phyloP scores from a whole-genome alignment of 1,139 yeast species.

The Debaryomyces nepalensis region DNA sequence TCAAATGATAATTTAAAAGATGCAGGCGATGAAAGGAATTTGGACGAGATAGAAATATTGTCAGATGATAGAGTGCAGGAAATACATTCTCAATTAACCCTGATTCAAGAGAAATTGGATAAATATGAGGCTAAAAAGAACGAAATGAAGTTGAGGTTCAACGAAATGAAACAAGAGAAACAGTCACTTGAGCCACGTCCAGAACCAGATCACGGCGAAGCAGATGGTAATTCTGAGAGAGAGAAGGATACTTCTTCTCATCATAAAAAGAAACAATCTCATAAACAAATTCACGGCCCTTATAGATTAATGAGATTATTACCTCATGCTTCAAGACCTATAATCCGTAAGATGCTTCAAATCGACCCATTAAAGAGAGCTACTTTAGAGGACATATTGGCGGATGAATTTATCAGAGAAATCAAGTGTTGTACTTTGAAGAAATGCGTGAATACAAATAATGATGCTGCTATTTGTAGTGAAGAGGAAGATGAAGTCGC shows the following conservation, averaged over 20 bases:
- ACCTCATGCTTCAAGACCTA: constrained; percentile 84
- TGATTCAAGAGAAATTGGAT: constrained; percentile 44
- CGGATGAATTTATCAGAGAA: constrained; percentile 73
- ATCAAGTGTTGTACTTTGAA: constrained; percentile 54
- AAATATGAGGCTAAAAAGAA: constrained; percentile 42
- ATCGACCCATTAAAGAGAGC: constrained; percentile 74
- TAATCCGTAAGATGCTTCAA: constrained; percentile 73
- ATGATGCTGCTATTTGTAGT: constrained; percentile 32
- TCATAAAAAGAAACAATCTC: constrained; percentile 33
- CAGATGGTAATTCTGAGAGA: constrained; percentile 2
- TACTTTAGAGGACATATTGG: constrained; percentile 64
- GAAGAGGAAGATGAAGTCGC: constrained; percentile 47
- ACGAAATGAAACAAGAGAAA: constrained; percentile 22
- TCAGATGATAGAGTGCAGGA: constrained; percentile 40
- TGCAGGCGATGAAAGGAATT: constrained; percentile 13
- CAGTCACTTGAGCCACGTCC: not conserved
- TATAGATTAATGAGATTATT: constrained; percentile 83
- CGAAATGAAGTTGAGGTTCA: constrained; percentile 40
- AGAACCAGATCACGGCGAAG: constrained; percentile 1
- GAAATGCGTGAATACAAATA: constrained; percentile 28
- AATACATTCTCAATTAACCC: constrained; percentile 37
- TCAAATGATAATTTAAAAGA: constrained; percentile 12
- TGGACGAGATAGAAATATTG: constrained; percentile 31
- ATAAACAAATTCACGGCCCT: constrained; percentile 71
- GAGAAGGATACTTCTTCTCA: constrained; percentile 12